Base-by-base conservation (phyloP, 2,329 filamentous ascomycete species). In the Zarea fungicola region DNA sequence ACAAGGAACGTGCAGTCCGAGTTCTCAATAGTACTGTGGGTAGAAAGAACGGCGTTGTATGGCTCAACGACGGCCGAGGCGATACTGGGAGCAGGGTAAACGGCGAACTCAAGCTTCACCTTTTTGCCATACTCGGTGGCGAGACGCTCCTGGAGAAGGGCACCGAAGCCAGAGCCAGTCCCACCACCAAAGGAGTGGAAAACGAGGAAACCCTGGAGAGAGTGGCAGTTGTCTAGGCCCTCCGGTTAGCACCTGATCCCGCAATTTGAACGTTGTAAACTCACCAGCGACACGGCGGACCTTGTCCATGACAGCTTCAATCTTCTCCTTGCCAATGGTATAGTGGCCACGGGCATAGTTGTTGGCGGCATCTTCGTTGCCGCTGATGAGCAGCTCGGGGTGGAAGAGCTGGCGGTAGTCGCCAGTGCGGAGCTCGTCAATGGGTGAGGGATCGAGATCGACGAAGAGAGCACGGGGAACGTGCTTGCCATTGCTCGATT, bases 1-100 rank as follows among this genome's bases (percentile, higher is more conserved):
- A 87, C 83, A 42, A 87, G 72, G 75, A 87, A 87, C n/a, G 83
- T 85, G 66, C 83, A 87, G 73, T 87, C 83, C n/a, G 84, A 81
- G 74, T 87, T 84, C 75, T 87, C 83, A 54, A 87, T 85, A 52
- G 83, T 87, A 75, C 81, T 86, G 74, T 87, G 83, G 49, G 83
- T 87, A 39, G 83, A 85, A 54, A 87, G 74, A 51, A 87, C 83
- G 53, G 83, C 82, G 60, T 87, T 87, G 75, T 87, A 87, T 25
- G 83, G 83, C 74, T 87, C 83, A 48, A 87, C 83, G 49, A 87
- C 82, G 35, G 83, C 80, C 32, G 83, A 85, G 36, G 84, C 84
- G 55, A 84, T 80, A 52, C 81, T 80, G 53, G 84, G 83, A 48
- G 83, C 79, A 55, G 84, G 83, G 73, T 87, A 87, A 52, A 87